phyloP scores from a whole-genome alignment of 768 basidiomycete genomes.

The Russula ochroleuca region DNA sequence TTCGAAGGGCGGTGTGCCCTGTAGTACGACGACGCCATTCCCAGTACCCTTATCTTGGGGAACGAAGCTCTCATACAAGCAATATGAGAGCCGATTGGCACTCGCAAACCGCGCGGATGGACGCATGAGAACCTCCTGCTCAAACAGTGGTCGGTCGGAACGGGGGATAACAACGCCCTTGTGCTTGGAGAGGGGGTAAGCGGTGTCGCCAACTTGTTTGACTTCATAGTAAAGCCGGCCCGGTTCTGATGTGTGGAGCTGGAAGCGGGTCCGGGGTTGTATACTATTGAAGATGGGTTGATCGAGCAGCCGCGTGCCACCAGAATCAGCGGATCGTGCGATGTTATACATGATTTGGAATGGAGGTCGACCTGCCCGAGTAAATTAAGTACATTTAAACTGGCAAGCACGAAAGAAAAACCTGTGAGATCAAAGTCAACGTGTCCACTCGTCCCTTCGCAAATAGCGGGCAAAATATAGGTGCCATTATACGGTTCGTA shows the following conservation, averaged over 20 bases:
- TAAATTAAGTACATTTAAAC: not conserved
- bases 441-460: constrained; percentile 75
- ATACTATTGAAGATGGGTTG: constrained; percentile 84
- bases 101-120: constrained; percentile 79
- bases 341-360: constrained; percentile 92
- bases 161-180: constrained; percentile 60
- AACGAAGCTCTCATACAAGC: constrained; percentile 63
- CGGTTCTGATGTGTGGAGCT: constrained; percentile 69
- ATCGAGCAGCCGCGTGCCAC: constrained; percentile 65
- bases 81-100: constrained; percentile 63
- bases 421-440: constrained; percentile 83
- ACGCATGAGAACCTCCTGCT: constrained; percentile 78
- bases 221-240: constrained; percentile 89
- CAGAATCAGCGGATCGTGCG: constrained; percentile 60
- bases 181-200: constrained; percentile 74
- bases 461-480: constrained; percentile 69
- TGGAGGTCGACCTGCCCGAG: constrained; percentile 68
- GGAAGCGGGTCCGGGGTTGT: constrained; percentile 72
- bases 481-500: constrained; percentile 68
- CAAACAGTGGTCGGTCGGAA: constrained; percentile 65
- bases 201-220: constrained; percentile 79
- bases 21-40: constrained; percentile 64
- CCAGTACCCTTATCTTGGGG: constrained; percentile 48
- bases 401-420: constrained; percentile 28
- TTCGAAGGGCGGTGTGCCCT: constrained; percentile 84